Base-by-base conservation (phyloP, 139 green algal species). In the Chlorella ohadii region DNA sequence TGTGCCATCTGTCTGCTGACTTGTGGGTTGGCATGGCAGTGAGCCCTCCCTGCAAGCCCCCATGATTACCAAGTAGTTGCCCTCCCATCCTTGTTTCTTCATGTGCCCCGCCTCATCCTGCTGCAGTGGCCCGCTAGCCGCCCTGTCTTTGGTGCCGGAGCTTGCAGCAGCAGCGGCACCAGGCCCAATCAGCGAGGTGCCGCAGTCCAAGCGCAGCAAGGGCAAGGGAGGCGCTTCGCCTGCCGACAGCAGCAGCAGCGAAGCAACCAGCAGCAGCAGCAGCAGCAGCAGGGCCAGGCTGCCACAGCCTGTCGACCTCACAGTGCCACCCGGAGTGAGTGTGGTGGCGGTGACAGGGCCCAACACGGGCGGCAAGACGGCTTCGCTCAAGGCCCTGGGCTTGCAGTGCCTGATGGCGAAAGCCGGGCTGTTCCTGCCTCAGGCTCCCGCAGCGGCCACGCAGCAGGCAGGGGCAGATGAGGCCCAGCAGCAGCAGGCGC, bases 351-450 rank as follows among this genome's bases (percentile, higher is more conserved):
- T 97, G 31, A 96, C 92, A 20, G 95, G 95, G 0, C 94, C 95
- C 47, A 97, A 96, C 87, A 96, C 94, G 47, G 94, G 81, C 22
- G 94, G 94, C 63, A 98, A 98, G 84, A 98, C 94, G 1, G 94
- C 94, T 1, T 87, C 91, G 17, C 88, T 98, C 38, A 98, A 98
- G 64, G 82, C 94, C 0, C 83, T 97, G 34, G 95, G 94, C 36
- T 38, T 98, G 72, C 68, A 74, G 6, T 84, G 82, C 12, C 77
- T 96, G 36, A 97, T 98, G 94, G 90, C 93, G 28, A 93, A 94
- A 57, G 92, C 92, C 7, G 94, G 95, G 5, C 84, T 96, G 38
- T 96, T 94, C 84, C 71, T 97, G 31, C 93, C 93, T 1, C 59
- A 89, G 28, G 72, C 82, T 1, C 33, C 76, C 11, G 6, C 61